Evolutionary conservation across 2,329 filamentous ascomycete species (phyloP).

Genomic region (Neospermospora avenae): DNA sequence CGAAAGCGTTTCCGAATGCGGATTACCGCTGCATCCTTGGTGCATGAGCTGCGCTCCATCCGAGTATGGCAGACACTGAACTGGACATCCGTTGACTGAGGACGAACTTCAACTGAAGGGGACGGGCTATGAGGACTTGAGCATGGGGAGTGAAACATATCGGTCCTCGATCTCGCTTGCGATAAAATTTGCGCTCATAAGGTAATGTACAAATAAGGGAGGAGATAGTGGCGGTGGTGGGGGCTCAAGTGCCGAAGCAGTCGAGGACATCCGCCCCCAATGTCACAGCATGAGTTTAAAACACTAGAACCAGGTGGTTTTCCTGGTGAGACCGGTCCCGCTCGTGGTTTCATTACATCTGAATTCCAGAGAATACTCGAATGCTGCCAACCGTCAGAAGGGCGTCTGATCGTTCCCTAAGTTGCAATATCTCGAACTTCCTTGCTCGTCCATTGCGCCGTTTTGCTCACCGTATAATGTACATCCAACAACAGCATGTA

Average conservation of each 20-base stretch:
- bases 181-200: too few species aligned
- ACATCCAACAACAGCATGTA: background rate
- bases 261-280: too few species aligned
- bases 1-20: background rate
- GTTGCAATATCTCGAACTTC: background rate
- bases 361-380: background rate
- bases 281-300: too few species aligned
- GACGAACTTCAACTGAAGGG: too few species aligned
- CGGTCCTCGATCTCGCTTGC: too few species aligned
- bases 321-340: too few species aligned
- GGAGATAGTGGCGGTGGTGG: too few species aligned
- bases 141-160: too few species aligned
- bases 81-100: background rate
- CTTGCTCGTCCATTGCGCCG: background rate
- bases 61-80: background rate
- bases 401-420: background rate
- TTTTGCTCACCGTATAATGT: background rate
- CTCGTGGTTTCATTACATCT: background rate
- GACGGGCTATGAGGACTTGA: too few species aligned
- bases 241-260: too few species aligned
- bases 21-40: conserved; percentile 5
- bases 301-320: background rate
- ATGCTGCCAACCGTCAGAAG: background rate
- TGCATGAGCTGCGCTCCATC: background rate
- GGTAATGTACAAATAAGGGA: too few species aligned